Evolutionary conservation across 2,329 filamentous ascomycete genomes (phyloP).

Genomic region (Exutisphaerella laricina): DNA sequence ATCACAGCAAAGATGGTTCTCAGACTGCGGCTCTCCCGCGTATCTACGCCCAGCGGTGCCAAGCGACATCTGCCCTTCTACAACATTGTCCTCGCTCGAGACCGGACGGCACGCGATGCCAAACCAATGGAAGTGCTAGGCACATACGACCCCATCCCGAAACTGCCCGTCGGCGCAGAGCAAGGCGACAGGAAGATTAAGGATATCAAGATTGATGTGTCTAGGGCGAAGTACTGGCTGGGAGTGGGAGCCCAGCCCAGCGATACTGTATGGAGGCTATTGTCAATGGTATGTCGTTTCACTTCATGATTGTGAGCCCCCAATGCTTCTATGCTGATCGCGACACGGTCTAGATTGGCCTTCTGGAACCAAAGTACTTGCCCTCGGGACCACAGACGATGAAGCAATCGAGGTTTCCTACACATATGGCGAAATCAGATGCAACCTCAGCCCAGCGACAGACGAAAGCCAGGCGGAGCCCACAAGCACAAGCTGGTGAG

Average conservation of each 20-base stretch:
- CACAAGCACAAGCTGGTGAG: constrained; percentile 1
- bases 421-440: constrained; percentile 21
- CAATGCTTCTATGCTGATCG: too few relatives aligned
- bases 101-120: constrained; percentile 78
- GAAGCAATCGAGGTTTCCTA: constrained; percentile 29
- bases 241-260: constrained; percentile 94
- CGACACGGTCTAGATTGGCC: constrained; percentile 35
- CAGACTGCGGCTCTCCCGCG: constrained; percentile 87
- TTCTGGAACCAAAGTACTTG: constrained; percentile 38
- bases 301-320: background rate
- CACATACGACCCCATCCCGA: constrained; percentile 58
- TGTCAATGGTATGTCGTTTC: constrained; percentile 75
- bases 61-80: constrained; percentile 85
- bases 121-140: constrained; percentile 87
- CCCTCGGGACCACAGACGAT: constrained; percentile 30
- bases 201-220: constrained; percentile 79
- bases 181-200: constrained; percentile 69
- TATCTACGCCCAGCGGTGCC: constrained; percentile 52
- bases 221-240: constrained; percentile 87
- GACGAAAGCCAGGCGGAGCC: constrained; percentile 3
- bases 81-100: constrained; percentile 92
- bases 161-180: constrained; percentile 47
- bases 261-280: constrained; percentile 78
- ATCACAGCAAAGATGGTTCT: constrained; percentile 63
- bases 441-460: constrained; percentile 2